Evolutionary conservation across 305 asterid genomes (phyloP), one percentile per base, ranked within the genome.

Genomic region (Fraxinus paxiana): DNA sequence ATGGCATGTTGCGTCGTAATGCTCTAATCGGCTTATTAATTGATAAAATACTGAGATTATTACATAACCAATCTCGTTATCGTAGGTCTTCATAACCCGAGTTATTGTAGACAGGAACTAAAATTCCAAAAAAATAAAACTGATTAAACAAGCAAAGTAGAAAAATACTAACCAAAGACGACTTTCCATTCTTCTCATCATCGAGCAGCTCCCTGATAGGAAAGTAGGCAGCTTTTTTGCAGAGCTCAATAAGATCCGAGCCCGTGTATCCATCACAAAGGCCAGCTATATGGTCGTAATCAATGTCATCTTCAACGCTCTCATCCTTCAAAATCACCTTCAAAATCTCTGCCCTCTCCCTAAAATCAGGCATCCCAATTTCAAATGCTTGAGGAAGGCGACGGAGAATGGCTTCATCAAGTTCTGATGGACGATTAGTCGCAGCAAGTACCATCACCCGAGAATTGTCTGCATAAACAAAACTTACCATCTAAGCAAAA

Each of bases 341-440:
- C 86, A 95, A 80, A 80, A 95, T 91, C 24, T 89, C 91, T 56
- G 90, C 87, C 84, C 99, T 91, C 87, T 89, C 98, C 54, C 56
- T 84, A 67, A 38, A 82, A 83, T 88, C 90, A 76, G 97, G 98
- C 26, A 86, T 56, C 79, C 98, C 98, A 35, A 95, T 89, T 87
- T 95, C 97, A 88, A 95, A 95, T 75, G 99, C 90, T 87, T 92
- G 98, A 72, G 99, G 97, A 77, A 95, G 91, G 78, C 97, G 98
- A 48, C 98, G 87, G 73, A 95, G 94, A 81, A 95, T 93, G 72
- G 99, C 98, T 88, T 93, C 98, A 87, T 95, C 99, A 72, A 95
- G 99, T 84, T 95, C 99, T 20, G 97, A 95, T 81, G 99, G 99
- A 73, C 95, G 97, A 85, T 95, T 95, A 69, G 99, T 95, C 2